Evolutionary conservation across 345 rosid species (phyloP).

Genomic region (Syzygium aqueum): DNA sequence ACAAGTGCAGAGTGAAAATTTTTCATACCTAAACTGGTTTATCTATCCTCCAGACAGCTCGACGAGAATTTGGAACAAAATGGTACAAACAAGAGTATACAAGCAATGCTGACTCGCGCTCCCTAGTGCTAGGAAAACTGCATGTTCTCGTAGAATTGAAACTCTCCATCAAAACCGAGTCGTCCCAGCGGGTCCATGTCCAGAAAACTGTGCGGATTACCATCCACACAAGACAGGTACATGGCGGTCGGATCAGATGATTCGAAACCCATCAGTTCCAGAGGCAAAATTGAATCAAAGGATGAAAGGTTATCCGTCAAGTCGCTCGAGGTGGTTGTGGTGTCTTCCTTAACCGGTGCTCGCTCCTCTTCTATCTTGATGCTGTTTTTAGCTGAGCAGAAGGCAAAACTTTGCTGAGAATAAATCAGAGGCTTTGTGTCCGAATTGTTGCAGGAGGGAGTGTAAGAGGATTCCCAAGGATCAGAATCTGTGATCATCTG

Average conservation of each 20-base stretch:
- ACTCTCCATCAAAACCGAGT: neutral
- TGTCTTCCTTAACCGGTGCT: neutral
- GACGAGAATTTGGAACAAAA: neutral
- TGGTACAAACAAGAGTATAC: neutral
- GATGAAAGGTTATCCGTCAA: neutral
- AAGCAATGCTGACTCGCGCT: neutral
- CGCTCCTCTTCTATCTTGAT: neutral
- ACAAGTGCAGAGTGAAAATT: neutral
- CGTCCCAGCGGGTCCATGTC: neutral
- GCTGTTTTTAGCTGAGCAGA: neutral
- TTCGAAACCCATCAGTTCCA: neutral
- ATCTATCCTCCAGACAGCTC: neutral
- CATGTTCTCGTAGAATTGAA: neutral
- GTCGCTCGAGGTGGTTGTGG: neutral
- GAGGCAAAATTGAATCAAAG: neutral
- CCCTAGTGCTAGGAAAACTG: neutral
- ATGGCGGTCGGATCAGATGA: neutral
- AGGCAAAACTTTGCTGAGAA: neutral
- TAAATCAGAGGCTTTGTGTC: neutral
- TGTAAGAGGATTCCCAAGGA: conserved; percentile 2
- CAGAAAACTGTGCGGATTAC: neutral
- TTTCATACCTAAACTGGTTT: neutral
- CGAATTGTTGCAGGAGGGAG: neutral
- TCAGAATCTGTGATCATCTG: conserved; percentile 11
- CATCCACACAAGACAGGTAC: neutral